Evolutionary conservation across 805 yeast genomes (phyloP).

Genomic region (Saccharomyces mikatae): DNA sequence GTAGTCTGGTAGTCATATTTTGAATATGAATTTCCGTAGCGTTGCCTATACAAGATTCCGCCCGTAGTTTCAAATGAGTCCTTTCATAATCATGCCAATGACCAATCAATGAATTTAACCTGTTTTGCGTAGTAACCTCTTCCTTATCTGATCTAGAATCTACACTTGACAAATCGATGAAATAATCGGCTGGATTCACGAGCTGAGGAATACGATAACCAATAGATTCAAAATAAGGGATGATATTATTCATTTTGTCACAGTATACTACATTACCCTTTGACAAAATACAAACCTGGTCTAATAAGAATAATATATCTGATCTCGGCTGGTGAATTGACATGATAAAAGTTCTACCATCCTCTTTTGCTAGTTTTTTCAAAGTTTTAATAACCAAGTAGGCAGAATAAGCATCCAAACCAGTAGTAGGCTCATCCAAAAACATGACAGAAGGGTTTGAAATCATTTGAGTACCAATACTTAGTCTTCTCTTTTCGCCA

Average conservation of each 20-base stretch:
- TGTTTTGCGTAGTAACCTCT: conserved; percentile 28
- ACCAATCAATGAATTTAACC: conserved; percentile 31
- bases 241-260: conserved; percentile 38
- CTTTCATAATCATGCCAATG: conserved; percentile 31
- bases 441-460: conserved; percentile 70
- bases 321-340: conserved; percentile 82
- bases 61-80: neutral
- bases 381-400: conserved; percentile 53
- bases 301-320: conserved; percentile 63
- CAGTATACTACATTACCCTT: conserved; percentile 50
- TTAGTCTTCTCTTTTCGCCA: conserved; percentile 72
- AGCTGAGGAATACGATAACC: conserved; percentile 40
- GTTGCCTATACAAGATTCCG: neutral
- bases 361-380: conserved; percentile 43
- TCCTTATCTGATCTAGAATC: conserved; percentile 38
- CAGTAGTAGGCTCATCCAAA: conserved; percentile 85
- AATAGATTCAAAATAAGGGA: conserved; percentile 41
- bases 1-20: conserved; percentile 30
- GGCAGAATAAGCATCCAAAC: conserved; percentile 74
- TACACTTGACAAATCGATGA: conserved; percentile 50
- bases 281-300: conserved; percentile 58
- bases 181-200: conserved; percentile 55
- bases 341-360: conserved; percentile 64
- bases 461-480: conserved; percentile 70
- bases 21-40: conserved; percentile 20